Base-by-base conservation (phyloP, 345 rosid species). In the Gossypioides kirkii region DNA sequence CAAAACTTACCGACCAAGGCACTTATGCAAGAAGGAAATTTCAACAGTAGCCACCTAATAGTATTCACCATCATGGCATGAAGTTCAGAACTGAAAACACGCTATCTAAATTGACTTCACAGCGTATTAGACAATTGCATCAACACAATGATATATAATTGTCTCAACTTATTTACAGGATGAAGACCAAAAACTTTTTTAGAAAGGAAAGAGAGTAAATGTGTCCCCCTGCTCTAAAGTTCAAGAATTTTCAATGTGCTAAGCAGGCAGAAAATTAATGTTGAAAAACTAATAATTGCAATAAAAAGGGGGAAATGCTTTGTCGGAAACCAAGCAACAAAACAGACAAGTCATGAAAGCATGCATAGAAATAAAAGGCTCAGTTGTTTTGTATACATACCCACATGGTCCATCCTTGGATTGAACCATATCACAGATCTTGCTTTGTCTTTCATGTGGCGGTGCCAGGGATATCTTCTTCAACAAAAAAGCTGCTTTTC, bases 401-500 rank as follows among this genome's bases (percentile, higher is more conserved):
- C 96, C 84, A 53, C 86, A 84, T 16, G 97, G 98, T 76, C 94
- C 98, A 73, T 80, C 77, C 26, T 12, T 38, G 8, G 84, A 71
- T 16, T 58, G 70, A 9, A 89, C 86, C 86, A 89, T 87, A 42
- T 73, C 61, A n/a, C 75, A 76, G 53, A 94, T 94, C 14, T 56
- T 83, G 9, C 36, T 45, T 74, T 81, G 69, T 59, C 97, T 84
- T 18, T 43, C 79, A 53, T 67, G 3, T 11, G 98, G 86, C 26
- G 8, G 17, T 73, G 86, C 90, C 54, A 91, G 61, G 2, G 94
- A 94, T 70, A 87, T 53, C 0, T 53, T 0, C 80, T 86, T 91
- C 77, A 94, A 76, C 55, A 64, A 23, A 56, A 3, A 1, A 18
- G 83, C 87, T 42, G 88, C 81, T 13, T 84, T 2, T 47, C 55